Evolutionary conservation across 2,329 filamentous ascomycete species (phyloP), one percentile per base, ranked within the genome.

Genomic region (Microsporum ferrugineum): DNA sequence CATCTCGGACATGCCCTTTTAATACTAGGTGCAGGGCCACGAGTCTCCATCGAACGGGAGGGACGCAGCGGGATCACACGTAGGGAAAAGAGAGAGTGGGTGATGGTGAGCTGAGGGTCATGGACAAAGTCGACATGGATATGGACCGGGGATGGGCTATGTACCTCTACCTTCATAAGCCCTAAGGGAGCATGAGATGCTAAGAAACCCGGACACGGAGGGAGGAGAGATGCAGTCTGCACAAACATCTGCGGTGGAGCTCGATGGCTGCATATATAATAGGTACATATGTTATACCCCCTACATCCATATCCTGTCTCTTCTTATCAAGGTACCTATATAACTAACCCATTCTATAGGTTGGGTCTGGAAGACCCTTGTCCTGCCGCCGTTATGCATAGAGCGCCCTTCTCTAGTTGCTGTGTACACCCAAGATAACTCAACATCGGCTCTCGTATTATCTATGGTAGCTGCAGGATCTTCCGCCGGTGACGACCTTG

Each of bases 131-230:
- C 17, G 17, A 23, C 17, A 23, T 23, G 17, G 17, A 23, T 23
- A 23, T 23, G 17, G 17, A 23, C 17, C 17, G 17, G 17, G 17
- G 17, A 23, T 23, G 17, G 17, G 17, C 1, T 23, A 23, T 23
- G 17, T 23, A 23, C 17, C 65, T 84, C 2, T 85, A 82, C 67
- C 81, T 78, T 65, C 82, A 84, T 65, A 82, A 82, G 3, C 17
- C 17, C 17, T 23, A 23, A 23, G 17, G 82, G 82, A 0, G 82
- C 82, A 2, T 84, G 81, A 80, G 81, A 23, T 84, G 2, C 65
- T 84, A 34, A 82, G 82, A 0, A 81, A 79, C 53, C 82, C 84
- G 49, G 75, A 81, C 62, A 83, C 80, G 0, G 82, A 84, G 70
- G 84, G 17, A 23, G 17, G 17, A 23, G 17, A 23, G 17, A 84